Percentiles rank a stretch among this genome's conserved stretches.
Conservation (phyloP, 2,329 filamentous ascomycete species). For the Botrytis fabae region DNA sequence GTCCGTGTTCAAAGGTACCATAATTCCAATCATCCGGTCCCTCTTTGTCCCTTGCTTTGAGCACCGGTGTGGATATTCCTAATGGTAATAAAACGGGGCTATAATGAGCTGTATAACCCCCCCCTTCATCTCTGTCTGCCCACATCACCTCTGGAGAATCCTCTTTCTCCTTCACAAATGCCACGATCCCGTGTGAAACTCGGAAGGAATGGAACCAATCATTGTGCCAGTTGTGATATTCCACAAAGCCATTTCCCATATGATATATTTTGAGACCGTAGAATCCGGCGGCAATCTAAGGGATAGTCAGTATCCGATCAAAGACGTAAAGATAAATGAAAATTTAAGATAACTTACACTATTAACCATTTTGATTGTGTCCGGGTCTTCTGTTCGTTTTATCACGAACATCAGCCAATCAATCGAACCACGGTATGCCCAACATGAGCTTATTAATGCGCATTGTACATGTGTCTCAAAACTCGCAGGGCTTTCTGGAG, state of each 20-base stretch:
- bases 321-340: neutral
- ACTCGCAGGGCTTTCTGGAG: neutral
- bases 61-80: neutral
- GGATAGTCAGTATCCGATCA: neutral
- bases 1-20: neutral
- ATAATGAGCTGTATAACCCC: neutral
- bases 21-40: neutral
- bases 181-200: neutral
- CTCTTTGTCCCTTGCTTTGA: neutral
- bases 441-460: neutral
- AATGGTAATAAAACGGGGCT: fast-evolving
- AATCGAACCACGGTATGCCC: neutral
- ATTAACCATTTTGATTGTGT: slow-evolving; percentile 4
- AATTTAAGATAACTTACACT: neutral
- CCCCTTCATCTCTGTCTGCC: neutral
- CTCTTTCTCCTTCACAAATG: neutral
- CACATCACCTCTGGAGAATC: neutral
- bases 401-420: neutral
- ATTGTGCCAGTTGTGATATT: slow-evolving; percentile 8
- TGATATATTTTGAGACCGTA: neutral
- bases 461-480: slow-evolving; percentile 8
- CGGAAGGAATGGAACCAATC: neutral
- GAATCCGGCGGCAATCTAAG: neutral
- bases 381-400: neutral
- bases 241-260: neutral